Conservation (phyloP, 768 basidiomycete genomes). For the Pilatotrama ljubarskyi region DNA sequence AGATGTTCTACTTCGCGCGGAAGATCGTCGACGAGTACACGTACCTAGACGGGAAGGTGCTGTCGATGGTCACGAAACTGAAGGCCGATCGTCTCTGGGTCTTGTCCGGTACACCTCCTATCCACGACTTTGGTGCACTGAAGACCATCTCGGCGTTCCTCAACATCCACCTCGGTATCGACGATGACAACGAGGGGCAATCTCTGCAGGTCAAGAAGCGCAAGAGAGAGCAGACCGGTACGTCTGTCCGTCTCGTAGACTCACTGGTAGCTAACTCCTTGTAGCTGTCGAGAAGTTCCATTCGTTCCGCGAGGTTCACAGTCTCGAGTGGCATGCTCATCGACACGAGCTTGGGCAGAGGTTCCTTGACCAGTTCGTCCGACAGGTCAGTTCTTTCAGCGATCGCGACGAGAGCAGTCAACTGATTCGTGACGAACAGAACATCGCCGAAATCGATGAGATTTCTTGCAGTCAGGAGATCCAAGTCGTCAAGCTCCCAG, state of each 20-base stretch:
- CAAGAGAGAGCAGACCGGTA: conserved; percentile 81
- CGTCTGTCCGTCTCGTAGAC: conserved; percentile 9
- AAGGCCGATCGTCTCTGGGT: conserved; percentile 88
- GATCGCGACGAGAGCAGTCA: not conserved
- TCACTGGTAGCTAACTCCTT: conserved; percentile 11
- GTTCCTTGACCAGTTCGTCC: conserved; percentile 80
- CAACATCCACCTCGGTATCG: conserved; percentile 86
- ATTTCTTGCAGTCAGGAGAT: conserved; percentile 75
- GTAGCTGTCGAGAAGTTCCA: conserved; percentile 90
- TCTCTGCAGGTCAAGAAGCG: conserved; percentile 79
- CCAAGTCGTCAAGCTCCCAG: conserved; percentile 72
- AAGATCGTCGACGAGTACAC: conserved; percentile 95
- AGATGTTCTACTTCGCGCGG: conserved; percentile 90
- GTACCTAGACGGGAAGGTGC: conserved; percentile 80
- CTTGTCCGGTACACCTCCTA: conserved; percentile 94
- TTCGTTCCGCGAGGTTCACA: conserved; percentile 94
- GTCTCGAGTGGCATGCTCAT: conserved; percentile 88
- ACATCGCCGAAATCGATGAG: conserved; percentile 87
- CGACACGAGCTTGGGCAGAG: conserved; percentile 80
- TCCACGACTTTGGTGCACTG: conserved; percentile 85
- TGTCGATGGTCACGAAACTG: conserved; percentile 74
- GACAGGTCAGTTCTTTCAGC: conserved; percentile 57
- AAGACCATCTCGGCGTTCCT: conserved; percentile 91
- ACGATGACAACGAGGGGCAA: conserved; percentile 77
- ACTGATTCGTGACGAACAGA: not conserved